phyloP scores from a whole-genome alignment of 1,139 yeast species.

The Kurtzmaniella quercitrusa region DNA sequence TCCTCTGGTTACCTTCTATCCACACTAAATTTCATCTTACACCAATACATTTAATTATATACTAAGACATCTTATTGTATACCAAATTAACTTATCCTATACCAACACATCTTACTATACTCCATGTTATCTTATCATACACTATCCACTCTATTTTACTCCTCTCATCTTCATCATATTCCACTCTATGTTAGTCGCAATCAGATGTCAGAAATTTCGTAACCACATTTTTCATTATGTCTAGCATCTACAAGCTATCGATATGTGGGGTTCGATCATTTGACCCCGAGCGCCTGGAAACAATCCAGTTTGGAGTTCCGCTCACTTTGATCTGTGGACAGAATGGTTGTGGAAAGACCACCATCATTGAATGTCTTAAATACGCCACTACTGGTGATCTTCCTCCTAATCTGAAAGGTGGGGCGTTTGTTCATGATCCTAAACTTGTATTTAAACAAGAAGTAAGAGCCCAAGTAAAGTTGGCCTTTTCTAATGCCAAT shows the following conservation, averaged over 20 bases:
- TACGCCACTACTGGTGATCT: conserved; percentile 94
- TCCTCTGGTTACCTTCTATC: no score
- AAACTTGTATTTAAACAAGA: conserved; percentile 70
- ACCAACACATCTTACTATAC: no score
- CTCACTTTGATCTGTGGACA: conserved; percentile 92
- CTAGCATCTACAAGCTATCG: conserved; percentile 70
- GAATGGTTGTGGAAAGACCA: conserved; percentile 98
- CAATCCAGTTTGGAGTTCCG: conserved; percentile 87
- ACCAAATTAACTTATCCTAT: no score
- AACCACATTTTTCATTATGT: conserved; percentile 35
- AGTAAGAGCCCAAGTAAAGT: conserved; percentile 84
- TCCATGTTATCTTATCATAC: no score
- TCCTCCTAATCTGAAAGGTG: conserved; percentile 95
- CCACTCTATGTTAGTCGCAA: no score
- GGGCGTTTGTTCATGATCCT: conserved; percentile 96
- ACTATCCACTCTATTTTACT: no score
- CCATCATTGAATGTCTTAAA: conserved; percentile 89
- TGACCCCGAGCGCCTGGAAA: conserved; percentile 75
- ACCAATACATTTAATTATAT: no score
- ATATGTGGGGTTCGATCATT: conserved; percentile 91
- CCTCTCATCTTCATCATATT: no score
- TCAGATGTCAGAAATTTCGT: neutral
- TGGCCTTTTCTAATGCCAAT: conserved; percentile 74
- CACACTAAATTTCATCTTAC: no score
- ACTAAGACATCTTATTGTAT: no score